Evolutionary conservation across 2,329 filamentous ascomycete genomes (phyloP), one percentile per base, ranked within the genome.

Genomic region (Aspergillus calidoustus): DNA sequence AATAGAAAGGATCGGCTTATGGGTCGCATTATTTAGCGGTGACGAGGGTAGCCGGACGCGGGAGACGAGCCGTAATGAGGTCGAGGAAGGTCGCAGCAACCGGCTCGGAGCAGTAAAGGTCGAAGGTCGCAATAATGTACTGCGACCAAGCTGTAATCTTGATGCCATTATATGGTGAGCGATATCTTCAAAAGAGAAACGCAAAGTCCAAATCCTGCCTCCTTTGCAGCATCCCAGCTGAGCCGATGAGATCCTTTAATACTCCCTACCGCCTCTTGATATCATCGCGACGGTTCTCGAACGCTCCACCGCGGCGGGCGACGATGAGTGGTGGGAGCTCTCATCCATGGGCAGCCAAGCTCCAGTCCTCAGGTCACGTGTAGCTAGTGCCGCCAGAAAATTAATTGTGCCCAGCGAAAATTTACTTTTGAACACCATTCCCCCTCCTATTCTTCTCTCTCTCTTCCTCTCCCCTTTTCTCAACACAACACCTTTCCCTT

Each of bases 311-410:
- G 41, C 22, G 48, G 13, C 13, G 28, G 28, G n/a, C 46, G 44
- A 60, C 59, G 67, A 50, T 70, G 63, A 75, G 71, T 76, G 72
- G 74, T 66, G 69, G 68, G 65, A 72, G 71, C 72, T 74, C 63
- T 61, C 62, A 54, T 28, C 63, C 57, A 41, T 56, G 65, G 68
- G 69, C 72, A 61, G 57, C 63, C 57, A 66, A 69, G 69, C 72
- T 72, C 71, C 72, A 68, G 66, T 60, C 54, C 67, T 58, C 46
- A 50, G 60, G 62, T 75, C 74, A 76, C 74, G 72, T 76, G 74
- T n/a, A 3, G 58, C 50, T 66, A 61, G 64, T 63, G 64, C 64
- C 65, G 56, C 55, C 57, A 59, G 57, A 64, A 69, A 68, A 67
- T 68, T 67, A 59, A 64, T 66, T 66, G 60, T 64, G 63, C 62